Conservation (phyloP, 257 asterid species). For the Petunia axillaris region DNA sequence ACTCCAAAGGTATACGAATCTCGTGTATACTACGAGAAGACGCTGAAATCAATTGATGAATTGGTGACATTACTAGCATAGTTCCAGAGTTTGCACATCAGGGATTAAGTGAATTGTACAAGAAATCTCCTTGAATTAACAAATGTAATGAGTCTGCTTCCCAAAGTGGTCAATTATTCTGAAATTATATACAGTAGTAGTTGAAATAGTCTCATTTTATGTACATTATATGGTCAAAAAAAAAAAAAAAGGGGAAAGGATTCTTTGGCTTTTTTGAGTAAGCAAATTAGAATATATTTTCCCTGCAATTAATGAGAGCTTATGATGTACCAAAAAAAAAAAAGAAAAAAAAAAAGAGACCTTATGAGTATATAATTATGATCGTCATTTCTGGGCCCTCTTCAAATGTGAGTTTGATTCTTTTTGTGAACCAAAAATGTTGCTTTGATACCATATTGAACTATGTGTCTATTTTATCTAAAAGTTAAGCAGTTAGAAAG, state of each 20-base stretch:
- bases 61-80: conserved; percentile 68
- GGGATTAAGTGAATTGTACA: neutral
- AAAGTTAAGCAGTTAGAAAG: too few species aligned
- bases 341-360: too few species aligned
- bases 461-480: too few species aligned
- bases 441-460: too few species aligned
- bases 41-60: conserved; percentile 69
- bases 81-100: neutral
- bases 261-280: neutral
- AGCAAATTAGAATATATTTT: neutral
- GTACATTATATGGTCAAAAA: conserved; percentile 11
- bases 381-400: neutral
- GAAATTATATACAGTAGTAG: conserved; percentile 1
- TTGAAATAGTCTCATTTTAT: neutral
- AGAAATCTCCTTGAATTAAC: neutral
- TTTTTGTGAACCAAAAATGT: too few species aligned
- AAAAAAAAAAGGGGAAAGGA: neutral
- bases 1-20: conserved; percentile 85
- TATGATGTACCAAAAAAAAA: too few species aligned
- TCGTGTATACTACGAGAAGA: conserved; percentile 79
- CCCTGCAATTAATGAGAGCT: too few species aligned
- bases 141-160: neutral
- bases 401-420: too few species aligned
- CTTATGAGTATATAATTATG: neutral
- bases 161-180: neutral